phyloP scores from a whole-genome alignment of 176 grass and related monocot genomes.

The Melocanna baccifera region DNA sequence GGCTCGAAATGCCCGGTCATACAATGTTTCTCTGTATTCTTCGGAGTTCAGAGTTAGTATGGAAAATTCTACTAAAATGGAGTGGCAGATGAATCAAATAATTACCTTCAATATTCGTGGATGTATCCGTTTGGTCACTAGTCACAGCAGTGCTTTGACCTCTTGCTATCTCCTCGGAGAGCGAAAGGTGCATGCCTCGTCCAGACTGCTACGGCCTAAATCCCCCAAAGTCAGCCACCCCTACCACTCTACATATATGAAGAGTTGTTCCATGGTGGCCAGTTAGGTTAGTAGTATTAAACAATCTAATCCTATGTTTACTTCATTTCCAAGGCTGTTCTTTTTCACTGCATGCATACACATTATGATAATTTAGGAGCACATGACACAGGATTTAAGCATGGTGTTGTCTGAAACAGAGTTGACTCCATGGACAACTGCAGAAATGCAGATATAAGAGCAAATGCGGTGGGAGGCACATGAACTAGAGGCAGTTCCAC shows the following conservation, averaged over 20 bases:
- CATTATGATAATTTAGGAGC: not conserved
- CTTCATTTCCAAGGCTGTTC: not conserved
- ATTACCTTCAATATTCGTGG: too few species aligned
- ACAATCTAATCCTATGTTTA: not conserved
- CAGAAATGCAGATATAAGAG: not conserved
- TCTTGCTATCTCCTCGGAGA: slow-evolving; percentile 7
- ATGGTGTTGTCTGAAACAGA: not conserved
- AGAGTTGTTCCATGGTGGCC: not conserved
- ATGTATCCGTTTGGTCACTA: too few species aligned
- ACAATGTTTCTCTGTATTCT: too few species aligned
- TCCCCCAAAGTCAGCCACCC: not conserved
- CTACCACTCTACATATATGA: not conserved
- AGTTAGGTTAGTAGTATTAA: not conserved
- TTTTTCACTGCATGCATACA: not conserved
- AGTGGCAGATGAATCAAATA: too few species aligned
- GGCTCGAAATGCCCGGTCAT: too few species aligned
- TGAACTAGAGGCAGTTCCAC: not conserved
- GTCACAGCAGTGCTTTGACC: not conserved
- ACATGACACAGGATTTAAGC: not conserved
- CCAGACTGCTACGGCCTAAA: not conserved
- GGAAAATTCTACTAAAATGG: too few species aligned
- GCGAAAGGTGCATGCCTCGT: slow-evolving; percentile 22
- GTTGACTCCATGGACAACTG: not conserved
- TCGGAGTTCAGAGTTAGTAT: too few species aligned
- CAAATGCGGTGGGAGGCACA: not conserved